A percentile compares a stretch with the other conserved stretches of the same genome.
These are phyloP conservation scores for Neurospora tetraspora DNA, from an alignment of 495 filamentous ascomycete species.

Conservation along the genomic window DNA sequence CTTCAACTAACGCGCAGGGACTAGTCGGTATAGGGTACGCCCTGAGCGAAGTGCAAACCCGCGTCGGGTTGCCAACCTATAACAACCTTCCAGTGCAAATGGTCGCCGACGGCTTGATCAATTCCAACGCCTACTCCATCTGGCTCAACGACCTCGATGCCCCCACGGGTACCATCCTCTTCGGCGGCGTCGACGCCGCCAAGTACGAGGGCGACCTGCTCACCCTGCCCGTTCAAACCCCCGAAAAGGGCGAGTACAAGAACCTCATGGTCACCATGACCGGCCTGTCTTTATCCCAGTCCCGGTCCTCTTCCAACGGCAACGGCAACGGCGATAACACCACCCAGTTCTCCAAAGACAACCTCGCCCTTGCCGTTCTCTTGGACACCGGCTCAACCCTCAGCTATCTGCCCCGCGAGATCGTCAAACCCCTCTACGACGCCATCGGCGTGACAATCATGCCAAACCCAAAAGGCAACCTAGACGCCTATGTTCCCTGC, in stretches of 20 bases:
- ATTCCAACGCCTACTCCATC: conserved; percentile 74
- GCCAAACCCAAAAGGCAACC: conserved; percentile 42
- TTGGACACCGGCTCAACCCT: conserved; percentile 91
- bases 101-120: conserved; percentile 58
- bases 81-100: conserved; percentile 70
- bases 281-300: conserved; percentile 19
- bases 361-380: conserved; percentile 58
- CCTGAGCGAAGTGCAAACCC: conserved; percentile 69
- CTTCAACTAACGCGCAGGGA: conserved; percentile 59
- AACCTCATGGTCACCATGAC: conserved; percentile 82
- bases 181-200: conserved; percentile 80
- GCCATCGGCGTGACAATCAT: conserved; percentile 41
- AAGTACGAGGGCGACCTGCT: conserved; percentile 64
- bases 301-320: conserved; percentile 6
- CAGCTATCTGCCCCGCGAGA: conserved; percentile 68
- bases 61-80: conserved; percentile 51
- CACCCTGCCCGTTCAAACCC: conserved; percentile 63
- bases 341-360: conserved; percentile 10
- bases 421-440: conserved; percentile 55
- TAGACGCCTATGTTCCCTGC: conserved; percentile 69
- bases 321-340: conserved; percentile 32
- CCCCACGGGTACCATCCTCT: conserved; percentile 72
- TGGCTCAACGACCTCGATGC: conserved; percentile 80
- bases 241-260: conserved; percentile 43
- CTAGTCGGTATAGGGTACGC: conserved; percentile 90